A percentile compares a stretch with the other conserved stretches of the same genome.
phyloP scores from a whole-genome alignment of 805 yeast genomes.

The Suhomyces kilbournensis region DNA sequence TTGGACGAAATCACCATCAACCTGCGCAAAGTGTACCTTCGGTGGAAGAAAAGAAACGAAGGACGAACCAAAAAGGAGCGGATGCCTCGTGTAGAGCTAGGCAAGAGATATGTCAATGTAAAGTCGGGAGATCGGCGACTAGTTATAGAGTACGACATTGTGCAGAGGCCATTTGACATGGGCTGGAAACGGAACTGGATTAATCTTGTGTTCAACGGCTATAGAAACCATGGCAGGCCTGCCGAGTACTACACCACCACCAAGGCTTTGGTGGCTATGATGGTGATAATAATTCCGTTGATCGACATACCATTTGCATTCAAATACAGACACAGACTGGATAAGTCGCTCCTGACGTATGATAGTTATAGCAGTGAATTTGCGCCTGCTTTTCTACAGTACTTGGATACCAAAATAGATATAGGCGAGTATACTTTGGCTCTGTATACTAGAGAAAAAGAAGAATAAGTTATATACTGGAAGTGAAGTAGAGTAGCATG shows the following conservation, averaged over 20 bases:
- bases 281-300: constrained; percentile 19
- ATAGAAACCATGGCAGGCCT: constrained; percentile 17
- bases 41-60: constrained; percentile 17
- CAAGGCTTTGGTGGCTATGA: constrained; percentile 13
- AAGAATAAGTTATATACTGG: too few species aligned
- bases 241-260: constrained; percentile 6
- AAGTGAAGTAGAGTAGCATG: neutral
- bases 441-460: neutral
- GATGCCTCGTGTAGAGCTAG: constrained; percentile 28
- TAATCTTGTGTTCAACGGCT: constrained; percentile 29
- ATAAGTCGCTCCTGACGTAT: neutral
- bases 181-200: constrained; percentile 37
- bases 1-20: constrained; percentile 50
- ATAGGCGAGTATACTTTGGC: constrained; percentile 8
- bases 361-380: constrained; percentile 7
- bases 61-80: constrained; percentile 8
- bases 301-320: constrained; percentile 17
- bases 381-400: constrained; percentile 5
- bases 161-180: constrained; percentile 33
- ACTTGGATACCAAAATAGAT: constrained; percentile 7
- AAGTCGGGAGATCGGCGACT: constrained; percentile 27
- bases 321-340: neutral
- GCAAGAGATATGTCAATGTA: constrained; percentile 44
- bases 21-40: constrained; percentile 28
- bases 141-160: constrained; percentile 31